Base-by-base conservation (phyloP, 352 stramenopile species). In the Phytophthora capsici region DNA sequence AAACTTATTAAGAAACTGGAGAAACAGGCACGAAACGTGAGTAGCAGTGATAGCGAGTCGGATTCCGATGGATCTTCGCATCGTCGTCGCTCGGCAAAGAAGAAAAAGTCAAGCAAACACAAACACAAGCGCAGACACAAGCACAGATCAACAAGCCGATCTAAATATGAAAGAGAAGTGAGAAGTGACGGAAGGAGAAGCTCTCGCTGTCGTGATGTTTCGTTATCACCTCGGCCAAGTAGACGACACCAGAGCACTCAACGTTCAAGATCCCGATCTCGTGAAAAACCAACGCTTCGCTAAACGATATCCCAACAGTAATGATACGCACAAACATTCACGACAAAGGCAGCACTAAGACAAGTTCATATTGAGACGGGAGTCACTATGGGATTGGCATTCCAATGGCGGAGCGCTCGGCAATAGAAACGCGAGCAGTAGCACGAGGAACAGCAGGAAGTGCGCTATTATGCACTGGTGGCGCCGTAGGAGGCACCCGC, bases 1-100 rank as follows among this genome's bases (percentile, higher is more conserved):
- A 47, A 51, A 26, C 55, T 87, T 20, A 43, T 89, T 14, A 90
- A 89, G 57, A 90, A 89, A 36, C 59, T 87, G 9, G 73, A 82
- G 57, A 76, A 78, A 56, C 52, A 72, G 34, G 43, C 63, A 1
- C 47, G 36, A 40, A 41, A 34, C 46, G 25, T 38, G 5, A 36
- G 36, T 6, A 61, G 44, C 30, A 63, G 60, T 7, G 48, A 48
- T 17, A 75, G 60, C n/a, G 47, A 63, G 12, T 62, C 55, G 0
- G 68, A 73, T 19, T 73, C 59, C 3, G 40, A 64, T 50, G 43
- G 2, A 4, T 62, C 48, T 32, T 65, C 49, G 5, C 23, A 51
- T 63, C 36, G 48, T 32, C 49, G 52, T 10, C 43, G 54, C n/a
- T 45, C 30, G 28, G 1, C 14, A 7, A 75, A 74, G 20, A 50